phyloP scores from a whole-genome alignment of 768 basidiomycete species.

The Tulasnella sp. region DNA sequence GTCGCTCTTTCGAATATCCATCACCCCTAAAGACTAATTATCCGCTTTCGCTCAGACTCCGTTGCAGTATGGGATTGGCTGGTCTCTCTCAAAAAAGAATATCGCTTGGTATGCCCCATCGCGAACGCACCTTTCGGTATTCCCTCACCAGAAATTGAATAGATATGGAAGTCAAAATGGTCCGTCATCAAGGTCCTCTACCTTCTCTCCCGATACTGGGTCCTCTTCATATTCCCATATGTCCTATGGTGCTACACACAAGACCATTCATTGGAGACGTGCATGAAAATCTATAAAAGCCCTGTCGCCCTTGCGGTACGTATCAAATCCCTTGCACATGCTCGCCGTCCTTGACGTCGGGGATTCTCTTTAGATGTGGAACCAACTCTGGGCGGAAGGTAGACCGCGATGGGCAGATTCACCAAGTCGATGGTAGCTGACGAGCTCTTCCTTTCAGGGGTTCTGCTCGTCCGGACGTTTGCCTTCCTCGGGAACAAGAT shows the following conservation, averaged over 20 bases:
- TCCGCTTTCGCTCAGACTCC: not conserved
- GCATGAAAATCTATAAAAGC: not conserved
- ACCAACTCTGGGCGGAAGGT: constrained; percentile 17
- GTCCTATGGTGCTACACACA: constrained; percentile 3
- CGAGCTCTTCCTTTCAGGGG: not conserved
- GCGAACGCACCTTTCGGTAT: not conserved
- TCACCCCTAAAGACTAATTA: not conserved
- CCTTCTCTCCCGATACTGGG: constrained; percentile 21
- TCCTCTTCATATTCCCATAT: not conserved
- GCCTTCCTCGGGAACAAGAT: constrained; percentile 16
- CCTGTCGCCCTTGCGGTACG: constrained; percentile 10
- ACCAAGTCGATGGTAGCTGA: not conserved
- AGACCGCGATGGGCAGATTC: not conserved
- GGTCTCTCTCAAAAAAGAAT: not conserved
- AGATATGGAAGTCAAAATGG: constrained; percentile 17
- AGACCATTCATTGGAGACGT: constrained; percentile 6
- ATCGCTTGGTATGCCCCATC: not conserved
- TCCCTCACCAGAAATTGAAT: not conserved
- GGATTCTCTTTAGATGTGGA: constrained; percentile 12
- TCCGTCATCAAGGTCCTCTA: constrained; percentile 22
- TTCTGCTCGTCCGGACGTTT: constrained; percentile 10
- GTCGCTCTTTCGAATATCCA: not conserved
- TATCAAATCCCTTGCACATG: not conserved
- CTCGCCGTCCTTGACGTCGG: too few species aligned
- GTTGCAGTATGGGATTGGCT: constrained; percentile 19